Evolutionary conservation across 2,329 filamentous ascomycete species (phyloP), one percentile per base, ranked within the genome.

Genomic region (Colletotrichum caudatum): DNA sequence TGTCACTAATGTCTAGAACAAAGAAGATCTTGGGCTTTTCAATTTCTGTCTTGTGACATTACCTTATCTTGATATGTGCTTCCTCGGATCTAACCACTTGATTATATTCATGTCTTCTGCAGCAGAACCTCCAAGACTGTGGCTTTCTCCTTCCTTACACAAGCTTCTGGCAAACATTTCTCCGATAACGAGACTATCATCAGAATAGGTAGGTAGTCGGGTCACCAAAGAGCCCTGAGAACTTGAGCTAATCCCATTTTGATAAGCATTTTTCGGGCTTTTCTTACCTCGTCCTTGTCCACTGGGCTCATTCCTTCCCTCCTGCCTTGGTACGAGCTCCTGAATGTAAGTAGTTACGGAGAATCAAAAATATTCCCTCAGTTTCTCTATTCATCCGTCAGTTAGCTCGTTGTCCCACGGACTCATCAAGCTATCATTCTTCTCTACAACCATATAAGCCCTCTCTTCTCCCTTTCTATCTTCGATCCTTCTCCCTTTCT

Each of bases 141-240:
- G 39, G 29, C 60, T 63, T 11, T 18, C 18, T 4, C 11, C 5
- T 39, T 7, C 0, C 1, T 14, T 0, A 26, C n/a, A 20, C 53
- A 3, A 9, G 12, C 23, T 20, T 6, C 16, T 26, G 14, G 8
- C 0, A 16, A 5, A 2, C 7, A 8, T 11, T n/a, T 2, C 20
- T 29, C 23, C 6, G 23, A 53, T 53, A 53, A 41, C 33, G 2
- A 44, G 16, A 4, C 23, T 29, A 33, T 12, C 12, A 23, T 14
- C 2, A 16, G 11, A 26, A 29, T 29, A 29, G 29, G 29, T 29
- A 29, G 29, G 1, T 18, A 16, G 20, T 29, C 16, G 2, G 4
- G 51, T 5, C 8, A 2, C 23, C 11, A 26, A 63, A 2, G 11
- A 20, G 3, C 6, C 7, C 23, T 2, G 1, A 39, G 9, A 1